Conservation (phyloP, 352 stramenopile genomes). For the Stephanocyclus meneghinianus region DNA sequence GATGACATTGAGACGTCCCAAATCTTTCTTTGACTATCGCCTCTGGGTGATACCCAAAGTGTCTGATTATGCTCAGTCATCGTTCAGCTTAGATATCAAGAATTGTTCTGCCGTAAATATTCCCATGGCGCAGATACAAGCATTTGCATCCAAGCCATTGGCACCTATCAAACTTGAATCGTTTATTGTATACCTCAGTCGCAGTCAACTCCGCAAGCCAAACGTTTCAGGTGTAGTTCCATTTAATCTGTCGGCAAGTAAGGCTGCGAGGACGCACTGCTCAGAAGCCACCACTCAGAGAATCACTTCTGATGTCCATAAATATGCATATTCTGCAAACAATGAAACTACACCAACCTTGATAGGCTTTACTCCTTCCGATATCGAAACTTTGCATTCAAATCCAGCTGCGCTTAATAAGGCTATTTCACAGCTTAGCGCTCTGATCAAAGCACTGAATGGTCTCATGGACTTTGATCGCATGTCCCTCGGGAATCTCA, state of each 20-base stretch:
- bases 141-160: slow-evolving; percentile 80
- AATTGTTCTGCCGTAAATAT: slow-evolving; percentile 85
- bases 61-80: slow-evolving; percentile 80
- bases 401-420: slow-evolving; percentile 72
- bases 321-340: slow-evolving; percentile 81
- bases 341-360: slow-evolving; percentile 78
- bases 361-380: slow-evolving; percentile 79
- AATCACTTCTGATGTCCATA: slow-evolving; percentile 90
- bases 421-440: slow-evolving; percentile 71
- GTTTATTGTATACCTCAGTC: slow-evolving; percentile 75
- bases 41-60: slow-evolving; percentile 85
- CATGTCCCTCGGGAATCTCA: slow-evolving; percentile 84
- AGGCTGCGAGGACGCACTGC: slow-evolving; percentile 87
- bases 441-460: slow-evolving; percentile 82
- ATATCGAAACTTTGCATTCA: slow-evolving; percentile 79
- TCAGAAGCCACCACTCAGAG: slow-evolving; percentile 91
- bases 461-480: slow-evolving; percentile 84
- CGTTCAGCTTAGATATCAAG: slow-evolving; percentile 70
- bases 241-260: slow-evolving; percentile 90
- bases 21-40: slow-evolving; percentile 83
- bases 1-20: slow-evolving; percentile 76
- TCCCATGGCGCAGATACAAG: slow-evolving; percentile 80
- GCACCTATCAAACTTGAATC: slow-evolving; percentile 83
- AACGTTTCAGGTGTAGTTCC: slow-evolving; percentile 83
- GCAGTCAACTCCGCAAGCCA: slow-evolving; percentile 64